Conservation (phyloP, 192 early-diverging fungal genomes). For the Linnemannia hyalina region DNA sequence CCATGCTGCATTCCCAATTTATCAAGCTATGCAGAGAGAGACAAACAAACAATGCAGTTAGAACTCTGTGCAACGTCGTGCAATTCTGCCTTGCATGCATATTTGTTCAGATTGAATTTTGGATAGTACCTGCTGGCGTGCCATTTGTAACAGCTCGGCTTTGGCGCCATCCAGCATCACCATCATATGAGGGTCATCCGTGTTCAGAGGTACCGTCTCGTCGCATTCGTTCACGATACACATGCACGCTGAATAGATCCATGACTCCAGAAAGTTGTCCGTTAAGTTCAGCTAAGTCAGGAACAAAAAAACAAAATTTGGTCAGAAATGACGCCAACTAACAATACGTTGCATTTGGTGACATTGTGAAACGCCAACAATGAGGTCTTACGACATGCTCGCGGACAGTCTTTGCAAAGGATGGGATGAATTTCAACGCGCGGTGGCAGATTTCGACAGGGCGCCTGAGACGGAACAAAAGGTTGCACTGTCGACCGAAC, state of each 20-base stretch:
- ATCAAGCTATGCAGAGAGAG: conserved; percentile 70
- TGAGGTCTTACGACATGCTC: conserved; percentile 73
- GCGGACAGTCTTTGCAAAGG: conserved; percentile 76
- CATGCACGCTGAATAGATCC: conserved; percentile 86
- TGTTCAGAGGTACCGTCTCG: conserved; percentile 68
- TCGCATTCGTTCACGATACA: conserved; percentile 85
- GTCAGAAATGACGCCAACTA: not conserved
- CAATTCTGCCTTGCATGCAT: not conserved
- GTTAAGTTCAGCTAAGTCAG: conserved; percentile 58
- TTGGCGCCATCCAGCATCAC: conserved; percentile 78
- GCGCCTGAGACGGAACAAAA: conserved; percentile 78
- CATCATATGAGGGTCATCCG: conserved; percentile 57
- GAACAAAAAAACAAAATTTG: not conserved
- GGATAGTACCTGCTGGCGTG: conserved; percentile 77
- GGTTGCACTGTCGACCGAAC: conserved; percentile 89
- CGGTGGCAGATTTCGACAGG: conserved; percentile 77
- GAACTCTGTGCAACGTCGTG: not conserved
- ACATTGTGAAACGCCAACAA: not conserved
- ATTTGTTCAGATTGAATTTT: not conserved
- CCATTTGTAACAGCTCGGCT: conserved; percentile 79
- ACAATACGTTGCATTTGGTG: no score
- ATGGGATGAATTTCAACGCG: conserved; percentile 80
- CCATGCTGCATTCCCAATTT: conserved; percentile 73
- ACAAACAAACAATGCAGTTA: not conserved
- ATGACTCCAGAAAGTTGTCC: conserved; percentile 79